Percentiles rank a stretch among this genome's conserved stretches.
Evolutionary conservation across 2,329 filamentous ascomycete species (phyloP).

Genomic region (Diplodia seriata): DNA sequence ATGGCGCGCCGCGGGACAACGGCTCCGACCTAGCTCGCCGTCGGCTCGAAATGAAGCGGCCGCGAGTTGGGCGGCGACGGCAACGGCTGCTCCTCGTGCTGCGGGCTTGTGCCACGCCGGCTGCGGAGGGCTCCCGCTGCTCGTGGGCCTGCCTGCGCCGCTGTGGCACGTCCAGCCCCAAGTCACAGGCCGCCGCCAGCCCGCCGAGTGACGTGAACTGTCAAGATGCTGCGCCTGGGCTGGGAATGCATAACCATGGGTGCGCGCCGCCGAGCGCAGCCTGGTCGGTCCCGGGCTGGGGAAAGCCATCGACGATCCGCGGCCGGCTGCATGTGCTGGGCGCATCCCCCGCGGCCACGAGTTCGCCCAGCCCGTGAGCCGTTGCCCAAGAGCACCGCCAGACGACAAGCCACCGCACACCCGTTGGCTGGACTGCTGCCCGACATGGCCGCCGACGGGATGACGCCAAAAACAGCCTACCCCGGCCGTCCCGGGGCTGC

Average conservation of each 20-base stretch:
- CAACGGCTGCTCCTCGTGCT: constrained; percentile 26
- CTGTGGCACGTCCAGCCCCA: too few species aligned
- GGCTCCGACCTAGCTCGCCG: constrained; percentile 19
- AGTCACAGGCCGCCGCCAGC: neutral
- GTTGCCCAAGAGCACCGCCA: constrained; percentile 13
- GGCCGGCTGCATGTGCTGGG: constrained; percentile 14
- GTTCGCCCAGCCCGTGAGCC: neutral
- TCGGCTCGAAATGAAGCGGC: neutral
- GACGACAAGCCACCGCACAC: too few species aligned
- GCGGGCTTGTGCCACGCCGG: constrained; percentile 14
- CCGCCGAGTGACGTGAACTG: neutral
- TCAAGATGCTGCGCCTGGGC: constrained; percentile 4
- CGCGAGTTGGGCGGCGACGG: neutral
- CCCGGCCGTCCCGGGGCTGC: constrained; percentile 8
- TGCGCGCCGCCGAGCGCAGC: neutral
- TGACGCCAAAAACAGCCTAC: constrained; percentile 6
- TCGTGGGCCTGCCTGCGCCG: neutral
- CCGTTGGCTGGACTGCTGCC: constrained; percentile 6
- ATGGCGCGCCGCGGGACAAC: constrained; percentile 20
- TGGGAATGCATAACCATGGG: neutral
- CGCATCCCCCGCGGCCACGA: constrained; percentile 14
- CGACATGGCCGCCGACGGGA: neutral
- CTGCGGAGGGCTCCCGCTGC: constrained; percentile 11
- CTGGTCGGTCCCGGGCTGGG: constrained; percentile 14
- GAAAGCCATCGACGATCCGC: constrained; percentile 25